Percentiles rank a stretch among this genome's conserved stretches.
Evolutionary conservation across 163 green algal species (phyloP).

Genomic region (Scenedesmus sp.): DNA sequence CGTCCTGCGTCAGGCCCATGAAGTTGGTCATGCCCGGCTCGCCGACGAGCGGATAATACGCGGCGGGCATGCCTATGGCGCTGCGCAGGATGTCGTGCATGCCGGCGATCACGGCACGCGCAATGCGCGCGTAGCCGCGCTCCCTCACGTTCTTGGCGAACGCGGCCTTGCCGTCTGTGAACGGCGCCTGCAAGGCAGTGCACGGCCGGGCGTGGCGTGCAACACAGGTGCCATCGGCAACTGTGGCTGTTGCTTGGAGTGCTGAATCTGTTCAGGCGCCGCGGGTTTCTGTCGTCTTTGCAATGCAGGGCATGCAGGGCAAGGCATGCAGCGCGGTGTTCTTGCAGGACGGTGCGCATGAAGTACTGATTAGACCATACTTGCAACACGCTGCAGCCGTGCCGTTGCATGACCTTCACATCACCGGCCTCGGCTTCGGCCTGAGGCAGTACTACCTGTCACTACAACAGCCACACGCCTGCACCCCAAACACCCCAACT

Average conservation of each 20-base stretch:
- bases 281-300: no score
- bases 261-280: no score
- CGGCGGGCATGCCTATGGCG: constrained; percentile 21
- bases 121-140: constrained; percentile 12
- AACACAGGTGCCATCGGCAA: no score
- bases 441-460: no score
- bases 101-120: constrained; percentile 34
- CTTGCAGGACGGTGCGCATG: no score
- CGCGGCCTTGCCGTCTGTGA: constrained; percentile 12
- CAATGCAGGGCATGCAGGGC: background rate
- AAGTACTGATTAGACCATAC: no score
- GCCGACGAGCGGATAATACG: constrained; percentile 58
- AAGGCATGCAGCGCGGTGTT: background rate
- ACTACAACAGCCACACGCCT: background rate
- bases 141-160: constrained; percentile 25
- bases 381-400: no score
- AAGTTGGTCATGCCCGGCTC: constrained; percentile 52
- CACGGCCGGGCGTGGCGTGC: background rate
- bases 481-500: background rate
- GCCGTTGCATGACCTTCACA: no score
- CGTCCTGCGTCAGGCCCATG: constrained; percentile 58
- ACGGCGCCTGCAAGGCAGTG: background rate
- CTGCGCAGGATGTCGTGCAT: constrained; percentile 50
- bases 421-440: no score
- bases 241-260: no score